phyloP scores from a whole-genome alignment of 345 rosid genomes.

The Punica granatum region DNA sequence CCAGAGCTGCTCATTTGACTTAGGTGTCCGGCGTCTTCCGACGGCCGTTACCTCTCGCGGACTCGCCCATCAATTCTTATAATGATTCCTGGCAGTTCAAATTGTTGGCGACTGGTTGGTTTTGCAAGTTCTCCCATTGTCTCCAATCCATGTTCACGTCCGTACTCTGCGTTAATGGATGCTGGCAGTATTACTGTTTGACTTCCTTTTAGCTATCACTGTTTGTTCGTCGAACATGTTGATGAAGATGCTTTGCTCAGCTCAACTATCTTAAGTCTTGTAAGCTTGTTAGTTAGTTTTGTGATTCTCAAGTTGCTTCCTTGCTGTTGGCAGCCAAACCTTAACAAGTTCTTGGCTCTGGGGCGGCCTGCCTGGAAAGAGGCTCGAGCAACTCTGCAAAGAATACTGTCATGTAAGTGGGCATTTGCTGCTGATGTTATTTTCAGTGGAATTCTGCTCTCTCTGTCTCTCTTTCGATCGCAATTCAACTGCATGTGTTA shows the following conservation, averaged over 20 bases:
- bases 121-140: too few species aligned
- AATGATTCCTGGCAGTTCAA: background rate
- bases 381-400: constrained; percentile 84
- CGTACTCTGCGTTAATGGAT: background rate
- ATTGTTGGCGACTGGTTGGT: too few species aligned
- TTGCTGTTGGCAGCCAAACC: constrained; percentile 52
- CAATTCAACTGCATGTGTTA: background rate
- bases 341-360: constrained; percentile 73
- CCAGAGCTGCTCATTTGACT: background rate
- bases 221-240: background rate
- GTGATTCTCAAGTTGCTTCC: background rate
- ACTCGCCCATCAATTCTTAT: background rate
- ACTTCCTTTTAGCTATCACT: background rate
- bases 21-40: background rate
- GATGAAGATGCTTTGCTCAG: background rate
- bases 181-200: background rate
- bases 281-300: background rate
- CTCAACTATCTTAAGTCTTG: background rate
- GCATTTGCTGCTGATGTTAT: background rate
- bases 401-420: constrained; percentile 60
- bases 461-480: background rate
- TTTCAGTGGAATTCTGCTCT: background rate
- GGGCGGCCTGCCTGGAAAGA: constrained; percentile 96
- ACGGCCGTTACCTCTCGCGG: background rate
- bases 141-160: too few species aligned